A percentile compares a stretch with the other conserved stretches of the same genome.
Evolutionary conservation across 441 rosid species (phyloP).

Genomic region (Euphorbia schlechtendalii): DNA sequence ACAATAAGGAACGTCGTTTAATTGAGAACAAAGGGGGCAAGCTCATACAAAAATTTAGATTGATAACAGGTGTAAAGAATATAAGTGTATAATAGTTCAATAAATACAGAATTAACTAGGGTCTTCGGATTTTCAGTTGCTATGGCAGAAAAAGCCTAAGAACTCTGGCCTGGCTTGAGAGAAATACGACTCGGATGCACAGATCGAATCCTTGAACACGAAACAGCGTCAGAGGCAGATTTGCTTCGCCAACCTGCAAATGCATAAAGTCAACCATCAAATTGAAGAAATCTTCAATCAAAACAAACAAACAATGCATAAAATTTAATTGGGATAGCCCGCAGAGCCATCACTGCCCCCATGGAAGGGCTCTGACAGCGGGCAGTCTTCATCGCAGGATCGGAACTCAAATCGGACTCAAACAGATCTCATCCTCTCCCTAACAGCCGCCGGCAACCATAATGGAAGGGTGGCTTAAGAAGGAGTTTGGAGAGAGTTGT

Average conservation of each 20-base stretch:
- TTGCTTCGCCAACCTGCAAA: constrained; percentile 1
- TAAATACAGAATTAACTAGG: no score
- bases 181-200: no score
- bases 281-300: neutral
- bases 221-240: neutral
- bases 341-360: constrained; percentile 48
- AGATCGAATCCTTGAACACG: neutral
- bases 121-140: no score
- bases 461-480: constrained; percentile 25
- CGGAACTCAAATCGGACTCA: constrained; percentile 19
- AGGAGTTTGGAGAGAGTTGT: neutral
- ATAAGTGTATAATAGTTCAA: no score
- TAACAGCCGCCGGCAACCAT: constrained; percentile 35
- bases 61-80: no score
- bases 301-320: no score
- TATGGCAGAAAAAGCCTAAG: no score
- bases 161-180: no score
- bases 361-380: constrained; percentile 44
- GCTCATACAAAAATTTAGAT: no score
- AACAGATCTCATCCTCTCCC: constrained; percentile 8
- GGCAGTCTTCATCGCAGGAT: constrained; percentile 62
- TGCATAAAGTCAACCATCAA: neutral
- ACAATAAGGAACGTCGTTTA: no score
- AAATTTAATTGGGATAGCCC: constrained; percentile 38
- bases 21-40: no score